phyloP scores from a whole-genome alignment of 768 basidiomycete genomes.

The Dentipellis fragilis region DNA sequence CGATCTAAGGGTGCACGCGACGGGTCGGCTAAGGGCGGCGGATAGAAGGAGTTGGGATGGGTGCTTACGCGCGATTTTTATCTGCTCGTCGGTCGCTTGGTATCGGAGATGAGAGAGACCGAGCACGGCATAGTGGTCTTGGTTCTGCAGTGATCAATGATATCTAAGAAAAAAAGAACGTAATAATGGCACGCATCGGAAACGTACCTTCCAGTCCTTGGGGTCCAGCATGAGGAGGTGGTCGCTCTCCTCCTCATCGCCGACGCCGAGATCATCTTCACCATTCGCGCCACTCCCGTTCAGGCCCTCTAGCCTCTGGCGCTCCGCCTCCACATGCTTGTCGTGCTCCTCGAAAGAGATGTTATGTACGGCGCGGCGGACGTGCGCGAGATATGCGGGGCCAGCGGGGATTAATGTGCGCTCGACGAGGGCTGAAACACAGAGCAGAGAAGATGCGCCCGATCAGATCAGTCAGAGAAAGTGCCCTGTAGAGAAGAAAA shows the following conservation, averaged over 20 bases:
- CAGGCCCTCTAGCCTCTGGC: conserved; percentile 38
- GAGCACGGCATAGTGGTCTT: conserved; percentile 96
- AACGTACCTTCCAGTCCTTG: conserved; percentile 91
- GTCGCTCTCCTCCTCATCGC: conserved; percentile 75
- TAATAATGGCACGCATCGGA: background rate
- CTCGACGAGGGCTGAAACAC: conserved; percentile 26
- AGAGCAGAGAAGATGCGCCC: background rate
- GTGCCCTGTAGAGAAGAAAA: background rate
- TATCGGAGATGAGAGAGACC: conserved; percentile 87
- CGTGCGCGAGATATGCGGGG: conserved; percentile 76
- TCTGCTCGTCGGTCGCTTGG: conserved; percentile 82
- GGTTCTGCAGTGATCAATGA: conserved; percentile 51
- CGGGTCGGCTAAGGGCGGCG: background rate
- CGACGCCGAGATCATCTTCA: conserved; percentile 86
- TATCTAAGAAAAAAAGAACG: background rate
- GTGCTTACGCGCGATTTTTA: conserved; percentile 87
- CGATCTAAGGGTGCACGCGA: conserved; percentile 48
- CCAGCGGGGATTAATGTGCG: conserved; percentile 74
- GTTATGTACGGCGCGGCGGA: conserved; percentile 62
- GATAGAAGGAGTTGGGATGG: background rate
- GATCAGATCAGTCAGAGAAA: background rate
- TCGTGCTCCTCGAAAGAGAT: conserved; percentile 82
- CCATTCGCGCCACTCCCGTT: conserved; percentile 33
- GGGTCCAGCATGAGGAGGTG: conserved; percentile 74
- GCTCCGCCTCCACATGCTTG: conserved; percentile 45